Evolutionary conservation across 148 eudicot species (phyloP), one percentile per base, ranked within the genome.

Genomic region (Rhododendron ovatum): DNA sequence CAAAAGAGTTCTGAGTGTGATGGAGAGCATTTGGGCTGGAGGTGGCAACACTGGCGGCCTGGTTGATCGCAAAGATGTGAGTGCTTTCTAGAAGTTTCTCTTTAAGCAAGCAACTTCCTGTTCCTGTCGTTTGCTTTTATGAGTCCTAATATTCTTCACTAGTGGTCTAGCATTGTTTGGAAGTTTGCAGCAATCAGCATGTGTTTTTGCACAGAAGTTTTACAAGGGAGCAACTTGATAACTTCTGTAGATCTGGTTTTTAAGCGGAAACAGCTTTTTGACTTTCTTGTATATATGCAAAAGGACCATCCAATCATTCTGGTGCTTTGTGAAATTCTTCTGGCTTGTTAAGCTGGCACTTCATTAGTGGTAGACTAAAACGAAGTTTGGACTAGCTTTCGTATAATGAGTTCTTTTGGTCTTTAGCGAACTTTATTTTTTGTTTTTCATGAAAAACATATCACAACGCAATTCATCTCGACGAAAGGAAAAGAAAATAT

Each of bases 41-140:
- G 98, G 98, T 84, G 98, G 98, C 82, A 90, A 93, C 86, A 75
- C 92, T 80, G 96, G 91, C 51, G 98, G 98, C 84, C 92, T 94
- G 55, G 94, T 94, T 83, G 86, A 93, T 86, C 92, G 96, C 79
- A 90, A 90, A 88, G 95, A 96, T 89, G 98, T 96, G 88, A 93
- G 98, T 91, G 85, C 81, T 50, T 79, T 73, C 78, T 67, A 75
- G 22, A 84, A 67, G 28, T 84, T 30, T 39, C 22, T 78, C 30
- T 37, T 76, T 65, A 26, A 11, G 61, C 59, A 45, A 63, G 63
- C 41, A 26, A 35, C 75, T 78, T 78, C 41, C 33, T 51, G 12
- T 37, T 83, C 33, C 78, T 73, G 33, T 8, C 57, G 30, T 37
- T 83, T 84, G 67, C 71, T 78, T 83, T 57, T 50, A 15, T 43